Percentiles rank a stretch among this genome's conserved stretches.
Evolutionary conservation across 768 basidiomycete species (phyloP).

Genomic region (Kwoniella heveanensis): DNA sequence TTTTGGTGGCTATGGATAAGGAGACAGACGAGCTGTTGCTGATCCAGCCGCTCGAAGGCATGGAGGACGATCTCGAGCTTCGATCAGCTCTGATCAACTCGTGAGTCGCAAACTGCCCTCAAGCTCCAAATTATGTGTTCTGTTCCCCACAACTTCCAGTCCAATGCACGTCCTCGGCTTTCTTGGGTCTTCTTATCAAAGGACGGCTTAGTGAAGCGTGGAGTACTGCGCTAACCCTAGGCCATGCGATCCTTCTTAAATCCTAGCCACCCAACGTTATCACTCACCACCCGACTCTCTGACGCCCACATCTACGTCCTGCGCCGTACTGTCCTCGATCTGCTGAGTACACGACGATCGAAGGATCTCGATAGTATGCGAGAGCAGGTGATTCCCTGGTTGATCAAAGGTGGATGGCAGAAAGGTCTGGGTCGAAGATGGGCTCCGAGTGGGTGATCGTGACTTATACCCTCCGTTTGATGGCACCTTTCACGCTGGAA

Average conservation of each 20-base stretch:
- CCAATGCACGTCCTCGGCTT: too few relatives aligned
- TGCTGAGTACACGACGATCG: conserved; percentile 65
- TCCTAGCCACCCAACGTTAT: conserved; percentile 69
- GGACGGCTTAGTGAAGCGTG: too few relatives aligned
- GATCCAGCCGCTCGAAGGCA: conserved; percentile 64
- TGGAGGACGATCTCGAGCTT: conserved; percentile 71
- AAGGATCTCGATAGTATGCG: conserved; percentile 75
- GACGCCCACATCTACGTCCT: conserved; percentile 94
- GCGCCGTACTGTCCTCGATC: conserved; percentile 70
- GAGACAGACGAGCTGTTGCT: conserved; percentile 66
- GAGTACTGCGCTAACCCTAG: background rate
- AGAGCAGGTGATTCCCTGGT: conserved; percentile 89
- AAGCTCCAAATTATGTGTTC: background rate
- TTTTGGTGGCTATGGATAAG: conserved; percentile 51
- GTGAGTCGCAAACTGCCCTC: conserved; percentile 57
- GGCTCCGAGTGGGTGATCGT: conserved; percentile 47
- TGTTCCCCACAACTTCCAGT: too few relatives aligned
- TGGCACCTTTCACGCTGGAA: too few relatives aligned
- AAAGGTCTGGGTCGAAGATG: conserved; percentile 47
- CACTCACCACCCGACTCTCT: conserved; percentile 68
- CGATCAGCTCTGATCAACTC: conserved; percentile 72
- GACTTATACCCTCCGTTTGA: background rate
- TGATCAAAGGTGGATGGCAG: conserved; percentile 79
- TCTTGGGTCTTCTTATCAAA: too few relatives aligned
- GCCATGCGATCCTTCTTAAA: background rate